Percentiles rank a stretch among this genome's conserved stretches.
phyloP scores from a whole-genome alignment of 495 filamentous ascomycete genomes.

The Aspergillus coremiiformis region DNA sequence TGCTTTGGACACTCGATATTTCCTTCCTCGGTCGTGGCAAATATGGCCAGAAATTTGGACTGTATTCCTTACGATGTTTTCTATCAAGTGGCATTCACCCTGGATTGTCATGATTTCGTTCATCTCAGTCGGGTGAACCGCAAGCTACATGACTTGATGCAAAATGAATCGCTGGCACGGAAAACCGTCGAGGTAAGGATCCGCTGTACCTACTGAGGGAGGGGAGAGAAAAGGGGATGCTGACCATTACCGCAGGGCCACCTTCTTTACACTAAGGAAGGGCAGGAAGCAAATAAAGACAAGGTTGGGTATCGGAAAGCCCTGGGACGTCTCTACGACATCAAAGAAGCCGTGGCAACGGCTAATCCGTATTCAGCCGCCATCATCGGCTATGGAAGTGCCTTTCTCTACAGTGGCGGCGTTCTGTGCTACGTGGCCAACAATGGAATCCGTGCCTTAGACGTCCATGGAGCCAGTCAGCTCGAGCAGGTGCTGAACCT shows the following conservation, averaged over 20 bases:
- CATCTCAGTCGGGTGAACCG: conserved; percentile 45
- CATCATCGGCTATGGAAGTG: conserved; percentile 51
- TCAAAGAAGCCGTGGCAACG: conserved; percentile 53
- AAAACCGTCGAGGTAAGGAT: conserved; percentile 51
- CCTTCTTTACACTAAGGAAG: conserved; percentile 51
- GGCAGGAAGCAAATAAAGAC: conserved; percentile 37
- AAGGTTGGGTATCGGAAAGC: conserved; percentile 47
- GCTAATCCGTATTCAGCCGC: conserved; percentile 56
- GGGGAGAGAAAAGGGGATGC: too few species aligned
- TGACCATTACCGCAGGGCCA: conserved; percentile 38
- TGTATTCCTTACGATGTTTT: conserved; percentile 58
- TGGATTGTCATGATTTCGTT: conserved; percentile 38
- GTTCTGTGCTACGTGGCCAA: conserved; percentile 53
- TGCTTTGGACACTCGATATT: neutral
- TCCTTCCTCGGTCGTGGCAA: conserved; percentile 3
- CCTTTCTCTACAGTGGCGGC: conserved; percentile 58
- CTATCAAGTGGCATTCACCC: conserved; percentile 43
- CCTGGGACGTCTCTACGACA: conserved; percentile 51
- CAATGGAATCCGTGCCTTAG: conserved; percentile 54
- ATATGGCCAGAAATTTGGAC: conserved; percentile 24
- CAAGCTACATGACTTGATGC: conserved; percentile 44
- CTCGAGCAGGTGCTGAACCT: conserved; percentile 55
- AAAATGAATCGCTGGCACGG: conserved; percentile 56
- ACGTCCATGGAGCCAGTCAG: conserved; percentile 46
- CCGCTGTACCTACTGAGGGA: neutral